A percentile compares a stretch with the other conserved stretches of the same genome.
phyloP scores from a whole-genome alignment of 2,329 filamentous ascomycete genomes.

The Helicocarpus griseus region DNA sequence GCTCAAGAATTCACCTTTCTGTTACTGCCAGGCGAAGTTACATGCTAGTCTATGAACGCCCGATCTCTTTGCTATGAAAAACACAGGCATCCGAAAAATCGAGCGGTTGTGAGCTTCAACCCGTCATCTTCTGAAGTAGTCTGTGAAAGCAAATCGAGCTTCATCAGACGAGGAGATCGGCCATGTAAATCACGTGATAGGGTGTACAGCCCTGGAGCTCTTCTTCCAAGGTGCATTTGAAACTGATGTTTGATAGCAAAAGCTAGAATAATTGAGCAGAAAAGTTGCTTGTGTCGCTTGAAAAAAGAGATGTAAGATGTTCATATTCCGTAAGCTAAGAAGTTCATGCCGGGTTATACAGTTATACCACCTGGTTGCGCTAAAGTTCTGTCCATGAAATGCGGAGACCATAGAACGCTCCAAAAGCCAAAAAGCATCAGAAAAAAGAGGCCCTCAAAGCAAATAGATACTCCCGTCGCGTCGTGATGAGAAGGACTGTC shows the following conservation, averaged over 20 bases:
- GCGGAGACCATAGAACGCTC: background rate
- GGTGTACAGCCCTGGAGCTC: no score
- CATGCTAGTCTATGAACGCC: conserved; percentile 37
- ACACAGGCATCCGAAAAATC: conserved; percentile 26
- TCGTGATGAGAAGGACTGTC: background rate
- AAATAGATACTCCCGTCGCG: background rate
- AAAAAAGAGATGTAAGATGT: background rate
- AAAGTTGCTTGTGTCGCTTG: background rate
- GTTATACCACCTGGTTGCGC: background rate
- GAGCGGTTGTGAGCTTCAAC: background rate
- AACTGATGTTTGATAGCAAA: background rate
- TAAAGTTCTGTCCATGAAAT: background rate
- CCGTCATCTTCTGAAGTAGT: background rate
- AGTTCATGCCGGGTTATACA: background rate
- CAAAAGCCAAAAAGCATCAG: conserved; percentile 21
- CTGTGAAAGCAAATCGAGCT: background rate
- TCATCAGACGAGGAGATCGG: no score
- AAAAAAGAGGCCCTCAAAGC: conserved; percentile 1
- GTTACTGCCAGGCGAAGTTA: conserved; percentile 16
- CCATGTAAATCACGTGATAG: no score
- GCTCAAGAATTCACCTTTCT: background rate
- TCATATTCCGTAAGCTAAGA: background rate
- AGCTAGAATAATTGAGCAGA: background rate
- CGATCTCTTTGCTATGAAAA: conserved; percentile 25
- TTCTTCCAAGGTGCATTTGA: background rate